Evolutionary conservation across 2,329 filamentous ascomycete species (phyloP), one percentile per base, ranked within the genome.

Genomic region (Neofusicoccum kwambonambiense): DNA sequence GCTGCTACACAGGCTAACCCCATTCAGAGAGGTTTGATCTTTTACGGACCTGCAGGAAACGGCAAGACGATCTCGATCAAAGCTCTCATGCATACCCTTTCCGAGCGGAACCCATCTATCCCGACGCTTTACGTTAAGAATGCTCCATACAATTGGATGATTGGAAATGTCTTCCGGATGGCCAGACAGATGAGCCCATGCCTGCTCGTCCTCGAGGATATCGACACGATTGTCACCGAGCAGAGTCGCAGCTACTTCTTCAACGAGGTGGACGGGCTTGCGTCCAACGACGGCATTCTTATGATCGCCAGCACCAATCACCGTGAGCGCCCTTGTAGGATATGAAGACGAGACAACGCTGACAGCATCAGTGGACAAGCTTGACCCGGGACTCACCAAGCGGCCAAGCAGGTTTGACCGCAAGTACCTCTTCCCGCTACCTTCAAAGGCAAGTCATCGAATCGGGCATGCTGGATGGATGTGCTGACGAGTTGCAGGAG

Each of bases 1-100:
- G 15, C 22, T 22, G 70, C 74, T 42, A 69, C 81, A 6, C 81
- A 74, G 68, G 34, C 37, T 65, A 76, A 27, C 69, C 76, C 65
- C 77, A 81, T 15, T 67, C 77, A 68, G 80, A 78, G 88, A 56
- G 88, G 88, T 0, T 78, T 90, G 52, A 90, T 91, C 65, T 90
- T 89, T 72, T 83, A 90, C 68, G 88, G 87, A 0, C 86, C 87
- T 0, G 87, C 83, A 0, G 83, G 83, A 15, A 90, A 90, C 66
- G 89, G 88, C 12, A 90, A 90, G 77, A 90, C 88, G 0, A 89
- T 90, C 68, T 86, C 84, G 37, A 87, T 90, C 77, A 90, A 90
- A 42, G 88, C 89, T 0, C 85, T 87, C 70, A 90, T 90, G 87
- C 82, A 89, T 69, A 82, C 81, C 65, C 80, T 90, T 0, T 87